These are phyloP conservation scores for Daedaleopsis nitida DNA, from an alignment of 768 basidiomycete species.

Conservation along the genomic window DNA sequence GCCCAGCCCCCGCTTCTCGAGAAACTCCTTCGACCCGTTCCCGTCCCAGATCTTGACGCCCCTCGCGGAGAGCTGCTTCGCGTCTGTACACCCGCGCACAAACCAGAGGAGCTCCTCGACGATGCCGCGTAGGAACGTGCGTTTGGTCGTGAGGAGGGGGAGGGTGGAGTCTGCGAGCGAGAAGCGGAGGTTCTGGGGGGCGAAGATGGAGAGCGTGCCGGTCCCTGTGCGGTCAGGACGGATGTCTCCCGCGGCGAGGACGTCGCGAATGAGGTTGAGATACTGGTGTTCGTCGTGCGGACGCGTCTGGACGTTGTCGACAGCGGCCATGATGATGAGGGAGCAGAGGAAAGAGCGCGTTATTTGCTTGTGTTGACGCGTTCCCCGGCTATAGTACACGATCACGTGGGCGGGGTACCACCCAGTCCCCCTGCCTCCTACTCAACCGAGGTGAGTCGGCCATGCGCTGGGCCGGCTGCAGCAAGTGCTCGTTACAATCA, in stretches of 20 bases:
- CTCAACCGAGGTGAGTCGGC: too few species aligned
- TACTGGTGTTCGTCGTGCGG: constrained; percentile 89
- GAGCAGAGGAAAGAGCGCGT: constrained; percentile 8
- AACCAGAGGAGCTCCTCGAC: constrained; percentile 97
- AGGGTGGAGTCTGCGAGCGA: constrained; percentile 74
- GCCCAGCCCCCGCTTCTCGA: constrained; percentile 81
- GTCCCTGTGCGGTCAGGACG: constrained; percentile 95
- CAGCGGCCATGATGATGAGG: background rate
- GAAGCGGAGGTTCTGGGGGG: constrained; percentile 89
- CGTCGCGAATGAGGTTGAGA: constrained; percentile 74
- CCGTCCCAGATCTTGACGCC: constrained; percentile 98
- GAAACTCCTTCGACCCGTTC: constrained; percentile 86
- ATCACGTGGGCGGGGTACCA: constrained; percentile 7
- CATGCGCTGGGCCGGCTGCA: too few species aligned
- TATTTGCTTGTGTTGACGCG: constrained; percentile 14
- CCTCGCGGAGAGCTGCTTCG: constrained; percentile 69
- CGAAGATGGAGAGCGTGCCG: constrained; percentile 90
- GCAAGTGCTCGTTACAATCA: too few species aligned
- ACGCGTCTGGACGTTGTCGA: background rate
- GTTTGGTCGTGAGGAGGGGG: constrained; percentile 93
- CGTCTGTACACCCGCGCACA: constrained; percentile 81
- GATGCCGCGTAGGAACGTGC: constrained; percentile 90
- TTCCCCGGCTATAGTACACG: background rate
- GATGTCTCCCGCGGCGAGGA: constrained; percentile 73
- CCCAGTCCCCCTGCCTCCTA: too few species aligned